Evolutionary conservation across 139 green algal genomes (phyloP).

Genomic region (Chlamydomonas eustigma): DNA sequence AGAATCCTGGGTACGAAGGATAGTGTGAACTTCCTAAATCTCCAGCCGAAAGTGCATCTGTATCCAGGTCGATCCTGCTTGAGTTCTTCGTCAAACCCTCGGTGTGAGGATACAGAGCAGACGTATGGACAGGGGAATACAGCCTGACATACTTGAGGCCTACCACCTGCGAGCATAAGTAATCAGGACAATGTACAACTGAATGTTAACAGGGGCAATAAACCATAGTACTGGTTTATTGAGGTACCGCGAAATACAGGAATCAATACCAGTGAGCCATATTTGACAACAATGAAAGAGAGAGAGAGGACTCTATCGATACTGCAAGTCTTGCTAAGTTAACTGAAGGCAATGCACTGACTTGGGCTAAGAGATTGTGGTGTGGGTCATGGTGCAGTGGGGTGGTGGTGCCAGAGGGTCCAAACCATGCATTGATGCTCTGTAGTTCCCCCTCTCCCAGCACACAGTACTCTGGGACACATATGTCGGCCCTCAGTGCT

Average conservation of each 20-base stretch:
- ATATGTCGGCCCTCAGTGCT: conserved; percentile 70
- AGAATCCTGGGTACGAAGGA: conserved; percentile 25
- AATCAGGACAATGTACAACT: neutral
- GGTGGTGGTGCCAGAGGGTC: conserved; percentile 80
- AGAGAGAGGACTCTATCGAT: too few species aligned
- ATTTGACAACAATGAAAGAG: too few species aligned
- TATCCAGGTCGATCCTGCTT: conserved; percentile 12
- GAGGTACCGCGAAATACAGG: too few species aligned
- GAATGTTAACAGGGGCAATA: too few species aligned
- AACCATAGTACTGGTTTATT: too few species aligned
- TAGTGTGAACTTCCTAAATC: neutral
- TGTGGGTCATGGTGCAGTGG: conserved; percentile 86
- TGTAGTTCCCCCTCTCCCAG: conserved; percentile 44
- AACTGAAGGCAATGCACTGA: too few species aligned
- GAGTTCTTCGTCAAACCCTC: conserved; percentile 56
- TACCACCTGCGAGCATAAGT: conserved; percentile 53
- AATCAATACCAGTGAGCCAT: too few species aligned
- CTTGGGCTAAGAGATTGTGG: conserved; percentile 88
- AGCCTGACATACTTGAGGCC: conserved; percentile 91
- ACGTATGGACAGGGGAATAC: conserved; percentile 55
- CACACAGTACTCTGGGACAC: conserved; percentile 75
- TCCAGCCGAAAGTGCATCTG: conserved; percentile 54
- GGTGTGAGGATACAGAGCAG: conserved; percentile 53
- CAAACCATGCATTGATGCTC: conserved; percentile 88
- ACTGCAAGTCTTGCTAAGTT: too few species aligned